Percentiles rank a stretch among this genome's conserved stretches.
These are phyloP conservation scores for Tricholoma flavovirens DNA, from an alignment of 768 basidiomycete species.

Conservation along the genomic window DNA sequence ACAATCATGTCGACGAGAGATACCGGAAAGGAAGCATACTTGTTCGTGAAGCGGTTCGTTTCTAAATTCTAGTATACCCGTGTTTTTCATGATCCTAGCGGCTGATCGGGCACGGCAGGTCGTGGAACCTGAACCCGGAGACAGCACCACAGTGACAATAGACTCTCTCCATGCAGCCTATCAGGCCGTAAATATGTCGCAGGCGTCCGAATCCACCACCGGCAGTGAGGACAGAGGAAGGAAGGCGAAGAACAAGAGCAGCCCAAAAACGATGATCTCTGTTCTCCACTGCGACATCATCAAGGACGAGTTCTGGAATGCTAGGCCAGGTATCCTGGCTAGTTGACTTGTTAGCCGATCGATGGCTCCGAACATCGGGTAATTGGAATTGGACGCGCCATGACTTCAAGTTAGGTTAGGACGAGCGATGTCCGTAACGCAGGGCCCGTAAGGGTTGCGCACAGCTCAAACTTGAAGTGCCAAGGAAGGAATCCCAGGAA, in stretches of 20 bases:
- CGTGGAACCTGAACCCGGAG: neutral
- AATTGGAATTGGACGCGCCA: neutral
- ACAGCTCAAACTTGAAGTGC: too few relatives aligned
- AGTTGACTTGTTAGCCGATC: slow-evolving; percentile 26
- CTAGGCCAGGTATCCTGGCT: slow-evolving; percentile 48
- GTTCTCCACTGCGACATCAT: slow-evolving; percentile 84
- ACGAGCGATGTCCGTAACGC: neutral
- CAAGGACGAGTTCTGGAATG: slow-evolving; percentile 72
- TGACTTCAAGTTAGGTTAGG: neutral
- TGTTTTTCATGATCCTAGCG: neutral
- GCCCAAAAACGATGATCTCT: slow-evolving; percentile 39
- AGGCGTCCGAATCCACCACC: neutral
- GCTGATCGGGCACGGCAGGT: slow-evolving; percentile 1
- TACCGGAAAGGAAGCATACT: slow-evolving; percentile 85
- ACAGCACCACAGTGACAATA: neutral
- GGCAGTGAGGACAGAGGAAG: slow-evolving; percentile 6
- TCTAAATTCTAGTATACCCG: neutral
- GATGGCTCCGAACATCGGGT: neutral
- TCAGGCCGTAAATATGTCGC: slow-evolving; percentile 6
- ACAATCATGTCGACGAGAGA: slow-evolving; percentile 65
- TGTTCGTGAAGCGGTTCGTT: slow-evolving; percentile 55
- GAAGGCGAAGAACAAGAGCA: slow-evolving; percentile 27
- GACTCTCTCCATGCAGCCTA: too few relatives aligned
- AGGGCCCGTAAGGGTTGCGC: too few relatives aligned
- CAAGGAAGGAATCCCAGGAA: neutral